Conservation (phyloP, 805 yeast genomes). For the Lipomyces spencermartinsiae region DNA sequence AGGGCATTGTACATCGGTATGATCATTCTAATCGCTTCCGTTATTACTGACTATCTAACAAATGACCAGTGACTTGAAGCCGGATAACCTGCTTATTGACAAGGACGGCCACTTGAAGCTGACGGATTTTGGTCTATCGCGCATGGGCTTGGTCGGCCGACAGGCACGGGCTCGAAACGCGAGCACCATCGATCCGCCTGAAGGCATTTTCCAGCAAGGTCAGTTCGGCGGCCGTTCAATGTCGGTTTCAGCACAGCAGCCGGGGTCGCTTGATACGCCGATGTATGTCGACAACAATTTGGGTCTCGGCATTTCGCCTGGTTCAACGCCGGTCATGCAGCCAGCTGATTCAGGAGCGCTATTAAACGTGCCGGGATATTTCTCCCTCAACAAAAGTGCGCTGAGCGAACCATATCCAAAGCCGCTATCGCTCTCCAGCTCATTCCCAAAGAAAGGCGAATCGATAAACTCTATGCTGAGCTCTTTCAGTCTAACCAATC, state of each 20-base stretch:
- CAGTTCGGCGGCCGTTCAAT: slow-evolving; percentile 16
- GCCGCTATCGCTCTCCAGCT: background rate
- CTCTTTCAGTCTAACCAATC: slow-evolving; percentile 25
- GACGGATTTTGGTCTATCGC: slow-evolving; percentile 92
- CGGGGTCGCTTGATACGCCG: slow-evolving; percentile 29
- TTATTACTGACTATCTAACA: background rate
- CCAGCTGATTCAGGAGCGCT: slow-evolving; percentile 9
- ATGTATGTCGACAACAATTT: slow-evolving; percentile 23
- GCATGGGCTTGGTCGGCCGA: slow-evolving; percentile 86
- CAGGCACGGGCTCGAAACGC: slow-evolving; percentile 49
- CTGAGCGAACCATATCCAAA: slow-evolving; percentile 16
- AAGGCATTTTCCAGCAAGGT: slow-evolving; percentile 27
- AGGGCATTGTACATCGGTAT: slow-evolving; percentile 85
- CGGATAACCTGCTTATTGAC: slow-evolving; percentile 90
- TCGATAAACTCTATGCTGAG: slow-evolving; percentile 32
- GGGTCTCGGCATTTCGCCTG: slow-evolving; percentile 27
- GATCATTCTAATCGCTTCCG: background rate
- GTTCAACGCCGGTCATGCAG: slow-evolving; percentile 30
- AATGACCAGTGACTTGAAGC: slow-evolving; percentile 74
- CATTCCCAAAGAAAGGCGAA: slow-evolving; percentile 19
- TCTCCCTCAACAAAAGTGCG: slow-evolving; percentile 27
- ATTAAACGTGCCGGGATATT: slow-evolving; percentile 34
- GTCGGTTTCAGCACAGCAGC: slow-evolving; percentile 31
- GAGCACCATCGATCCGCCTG: slow-evolving; percentile 27
- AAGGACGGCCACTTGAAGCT: slow-evolving; percentile 85